Conservation (phyloP, 1,139 yeast genomes). For the Sugiyamaella sp. region DNA sequence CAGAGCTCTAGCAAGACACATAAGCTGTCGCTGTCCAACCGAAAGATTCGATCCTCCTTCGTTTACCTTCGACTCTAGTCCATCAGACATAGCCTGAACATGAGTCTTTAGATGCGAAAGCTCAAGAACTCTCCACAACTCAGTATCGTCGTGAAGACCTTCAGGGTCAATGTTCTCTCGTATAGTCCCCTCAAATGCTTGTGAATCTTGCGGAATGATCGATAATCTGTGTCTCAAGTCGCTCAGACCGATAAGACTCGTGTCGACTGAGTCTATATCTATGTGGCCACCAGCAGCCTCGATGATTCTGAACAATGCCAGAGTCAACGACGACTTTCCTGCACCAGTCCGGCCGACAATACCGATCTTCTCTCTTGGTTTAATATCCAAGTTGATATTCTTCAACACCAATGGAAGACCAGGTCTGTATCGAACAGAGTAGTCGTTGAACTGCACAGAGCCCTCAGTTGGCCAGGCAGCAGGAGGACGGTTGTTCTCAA, state of each 20-base stretch:
- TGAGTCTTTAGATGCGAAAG: conserved; percentile 83
- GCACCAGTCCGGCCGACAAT: conserved; percentile 95
- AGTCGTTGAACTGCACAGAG: conserved; percentile 67
- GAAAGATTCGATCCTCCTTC: conserved; percentile 91
- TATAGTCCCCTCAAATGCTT: conserved; percentile 89
- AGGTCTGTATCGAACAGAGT: conserved; percentile 83
- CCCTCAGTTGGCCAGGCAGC: conserved; percentile 80
- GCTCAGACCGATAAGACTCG: conserved; percentile 70
- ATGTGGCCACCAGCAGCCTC: conserved; percentile 79
- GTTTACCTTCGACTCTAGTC: conserved; percentile 63
- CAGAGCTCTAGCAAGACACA: conserved; percentile 88
- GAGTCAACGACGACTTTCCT: conserved; percentile 88
- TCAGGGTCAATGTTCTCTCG: conserved; percentile 91
- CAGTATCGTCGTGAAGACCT: conserved; percentile 64
- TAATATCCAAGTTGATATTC: conserved; percentile 65
- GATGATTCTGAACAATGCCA: conserved; percentile 87
- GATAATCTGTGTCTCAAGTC: conserved; percentile 86
- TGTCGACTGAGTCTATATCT: conserved; percentile 70
- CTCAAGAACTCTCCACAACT: conserved; percentile 84
- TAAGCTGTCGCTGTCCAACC: conserved; percentile 89
- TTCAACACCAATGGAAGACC: conserved; percentile 81
- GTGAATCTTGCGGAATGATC: conserved; percentile 96
- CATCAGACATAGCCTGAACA: conserved; percentile 63
- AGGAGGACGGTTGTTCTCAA: conserved; percentile 71
- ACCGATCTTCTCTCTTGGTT: conserved; percentile 85